Conservation (phyloP, 495 filamentous ascomycete genomes). For the Penicillium fimorum region DNA sequence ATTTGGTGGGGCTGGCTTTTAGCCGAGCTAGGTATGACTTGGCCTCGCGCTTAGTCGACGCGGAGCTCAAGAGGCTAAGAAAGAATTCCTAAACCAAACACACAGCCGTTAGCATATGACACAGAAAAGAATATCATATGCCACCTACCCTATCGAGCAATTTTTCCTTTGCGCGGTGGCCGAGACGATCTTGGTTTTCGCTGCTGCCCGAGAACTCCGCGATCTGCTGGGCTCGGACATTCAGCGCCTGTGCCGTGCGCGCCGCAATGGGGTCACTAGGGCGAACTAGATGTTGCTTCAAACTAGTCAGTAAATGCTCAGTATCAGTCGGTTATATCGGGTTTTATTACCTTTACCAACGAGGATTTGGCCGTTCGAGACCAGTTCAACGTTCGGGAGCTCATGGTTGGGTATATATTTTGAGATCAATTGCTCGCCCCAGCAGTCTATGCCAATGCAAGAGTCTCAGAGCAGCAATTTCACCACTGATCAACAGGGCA, state of each 20-base stretch:
- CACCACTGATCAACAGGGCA: slow-evolving; percentile 4
- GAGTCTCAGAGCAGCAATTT: slow-evolving; percentile 2
- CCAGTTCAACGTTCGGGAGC: slow-evolving; percentile 36
- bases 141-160: slow-evolving; percentile 42
- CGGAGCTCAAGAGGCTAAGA: slow-evolving; percentile 75
- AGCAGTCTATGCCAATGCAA: slow-evolving; percentile 6
- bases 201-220: slow-evolving; percentile 40
- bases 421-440: slow-evolving; percentile 3
- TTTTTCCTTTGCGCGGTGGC: slow-evolving; percentile 49
- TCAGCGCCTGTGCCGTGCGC: slow-evolving; percentile 21
- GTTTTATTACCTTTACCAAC: slow-evolving; percentile 27
- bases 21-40: slow-evolving; percentile 83
- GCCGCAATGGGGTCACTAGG: slow-evolving; percentile 15
- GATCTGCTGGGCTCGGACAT: slow-evolving; percentile 29
- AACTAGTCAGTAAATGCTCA: slow-evolving; percentile 8
- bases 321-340: not conserved
- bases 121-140: not conserved
- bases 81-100: slow-evolving; percentile 64
- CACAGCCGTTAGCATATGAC: not conserved
- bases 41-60: slow-evolving; percentile 86
- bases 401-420: slow-evolving; percentile 27
- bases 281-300: slow-evolving; percentile 26
- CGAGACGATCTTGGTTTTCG: slow-evolving; percentile 36
- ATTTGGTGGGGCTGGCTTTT: slow-evolving; percentile 43
- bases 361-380: slow-evolving; percentile 36